phyloP scores from a whole-genome alignment of 2,329 filamentous ascomycete species.

The Leptographium flavum region DNA sequence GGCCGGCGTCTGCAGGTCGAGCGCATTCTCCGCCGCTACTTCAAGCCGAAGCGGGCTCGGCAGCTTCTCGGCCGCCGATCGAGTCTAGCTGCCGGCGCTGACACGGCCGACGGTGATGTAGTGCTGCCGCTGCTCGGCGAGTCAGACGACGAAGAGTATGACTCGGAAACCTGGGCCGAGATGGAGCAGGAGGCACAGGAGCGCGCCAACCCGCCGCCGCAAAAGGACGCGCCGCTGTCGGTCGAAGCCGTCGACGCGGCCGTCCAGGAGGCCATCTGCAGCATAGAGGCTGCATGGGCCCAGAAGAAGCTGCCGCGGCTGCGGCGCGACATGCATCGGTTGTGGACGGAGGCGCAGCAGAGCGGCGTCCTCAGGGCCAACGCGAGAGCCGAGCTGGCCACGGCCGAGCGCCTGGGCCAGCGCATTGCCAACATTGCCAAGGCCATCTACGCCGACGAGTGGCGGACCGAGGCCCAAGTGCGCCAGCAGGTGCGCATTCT shows the following conservation, averaged over 20 bases:
- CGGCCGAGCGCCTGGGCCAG: slow-evolving; percentile 26
- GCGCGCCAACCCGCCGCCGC: slow-evolving; percentile 12
- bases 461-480: slow-evolving; percentile 38
- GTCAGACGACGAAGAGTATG: slow-evolving; percentile 31
- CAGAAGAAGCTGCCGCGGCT: slow-evolving; percentile 40
- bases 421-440: slow-evolving; percentile 42
- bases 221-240: slow-evolving; percentile 20
- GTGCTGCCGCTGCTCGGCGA: slow-evolving; percentile 20
- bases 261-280: slow-evolving; percentile 41
- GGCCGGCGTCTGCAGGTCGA: slow-evolving; percentile 31
- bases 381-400: slow-evolving; percentile 27
- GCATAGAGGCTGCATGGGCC: slow-evolving; percentile 41
- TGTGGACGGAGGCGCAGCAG: slow-evolving; percentile 46
- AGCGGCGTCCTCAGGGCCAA: slow-evolving; percentile 23
- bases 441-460: slow-evolving; percentile 36
- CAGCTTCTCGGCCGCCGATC: slow-evolving; percentile 8
- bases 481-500: slow-evolving; percentile 41
- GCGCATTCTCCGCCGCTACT: slow-evolving; percentile 24
- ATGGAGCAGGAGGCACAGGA: slow-evolving; percentile 41
- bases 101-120: slow-evolving; percentile 18
- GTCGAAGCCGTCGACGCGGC: slow-evolving; percentile 32
- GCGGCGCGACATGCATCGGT: slow-evolving; percentile 37
- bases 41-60: slow-evolving; percentile 13
- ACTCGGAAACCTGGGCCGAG: slow-evolving; percentile 29
- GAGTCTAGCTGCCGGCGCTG: neutral